These are phyloP conservation scores for Benincasa hispida DNA, from an alignment of 306 rosid species.

Conservation along the genomic window DNA sequence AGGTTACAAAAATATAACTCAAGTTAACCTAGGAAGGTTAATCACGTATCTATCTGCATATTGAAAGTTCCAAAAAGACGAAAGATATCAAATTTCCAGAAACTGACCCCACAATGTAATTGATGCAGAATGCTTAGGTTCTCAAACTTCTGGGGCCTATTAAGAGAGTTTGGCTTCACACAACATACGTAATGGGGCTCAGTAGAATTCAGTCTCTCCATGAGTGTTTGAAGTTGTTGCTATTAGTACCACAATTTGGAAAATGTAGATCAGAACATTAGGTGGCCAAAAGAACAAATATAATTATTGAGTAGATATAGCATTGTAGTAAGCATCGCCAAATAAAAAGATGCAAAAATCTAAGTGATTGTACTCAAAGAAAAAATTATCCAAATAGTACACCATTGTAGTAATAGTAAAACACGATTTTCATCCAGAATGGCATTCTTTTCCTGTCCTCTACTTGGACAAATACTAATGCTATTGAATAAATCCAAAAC, in stretches of 20 bases:
- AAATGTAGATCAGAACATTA: constrained; percentile 9
- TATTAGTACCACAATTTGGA: constrained; percentile 6
- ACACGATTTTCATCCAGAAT: not conserved
- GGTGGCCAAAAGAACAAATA: constrained; percentile 6
- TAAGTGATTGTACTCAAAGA: too few relatives aligned
- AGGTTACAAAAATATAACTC: not conserved
- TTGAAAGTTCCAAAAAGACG: constrained; percentile 14
- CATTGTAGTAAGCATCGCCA: too few relatives aligned
- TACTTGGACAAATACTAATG: not conserved
- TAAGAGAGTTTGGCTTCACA: constrained; percentile 89
- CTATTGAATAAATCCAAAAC: not conserved
- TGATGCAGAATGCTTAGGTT: too few relatives aligned
- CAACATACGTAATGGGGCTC: constrained; percentile 96
- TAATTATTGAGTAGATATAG: too few relatives aligned
- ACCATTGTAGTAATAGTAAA: not conserved
- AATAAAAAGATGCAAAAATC: too few relatives aligned
- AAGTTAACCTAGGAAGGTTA: not conserved
- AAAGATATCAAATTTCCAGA: constrained; percentile 10
- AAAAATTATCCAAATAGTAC: not conserved
- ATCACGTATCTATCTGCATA: not conserved
- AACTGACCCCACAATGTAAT: constrained; percentile 93
- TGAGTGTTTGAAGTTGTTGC: too few relatives aligned
- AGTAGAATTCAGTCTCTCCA: constrained; percentile 61
- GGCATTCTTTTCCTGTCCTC: not conserved
- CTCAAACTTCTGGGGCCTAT: constrained; percentile 82